Percentiles rank a stretch among this genome's conserved stretches.
These are phyloP conservation scores for Metschnikowia drakensbergensis DNA, from an alignment of 805 yeast genomes.

Conservation along the genomic window DNA sequence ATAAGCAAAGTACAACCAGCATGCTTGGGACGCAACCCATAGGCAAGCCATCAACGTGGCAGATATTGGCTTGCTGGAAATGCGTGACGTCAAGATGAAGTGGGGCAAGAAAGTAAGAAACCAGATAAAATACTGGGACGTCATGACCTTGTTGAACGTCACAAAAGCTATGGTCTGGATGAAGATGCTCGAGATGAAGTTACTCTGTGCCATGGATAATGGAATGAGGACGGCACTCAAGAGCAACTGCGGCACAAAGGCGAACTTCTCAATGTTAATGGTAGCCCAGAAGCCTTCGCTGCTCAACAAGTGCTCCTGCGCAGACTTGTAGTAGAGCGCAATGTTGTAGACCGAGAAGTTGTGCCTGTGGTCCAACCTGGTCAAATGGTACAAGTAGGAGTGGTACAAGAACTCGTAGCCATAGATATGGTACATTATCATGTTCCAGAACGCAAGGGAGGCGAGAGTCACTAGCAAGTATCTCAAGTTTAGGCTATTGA, in stretches of 20 bases:
- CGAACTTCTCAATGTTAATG: constrained; percentile 47
- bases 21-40: constrained; percentile 72
- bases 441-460: constrained; percentile 48
- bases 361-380: constrained; percentile 88
- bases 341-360: constrained; percentile 88
- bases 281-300: background rate
- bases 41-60: constrained; percentile 43
- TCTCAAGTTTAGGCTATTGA: constrained; percentile 32
- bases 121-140: constrained; percentile 97
- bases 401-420: constrained; percentile 74
- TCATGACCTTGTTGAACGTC: constrained; percentile 56
- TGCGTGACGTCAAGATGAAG: constrained; percentile 47
- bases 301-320: constrained; percentile 10
- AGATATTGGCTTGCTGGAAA: constrained; percentile 14
- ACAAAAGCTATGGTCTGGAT: constrained; percentile 44
- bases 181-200: constrained; percentile 34
- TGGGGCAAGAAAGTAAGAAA: constrained; percentile 82
- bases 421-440: constrained; percentile 61
- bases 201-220: constrained; percentile 28
- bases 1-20: constrained; percentile 80
- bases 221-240: constrained; percentile 62
- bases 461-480: constrained; percentile 32
- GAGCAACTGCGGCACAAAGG: constrained; percentile 79
- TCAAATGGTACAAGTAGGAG: constrained; percentile 78
- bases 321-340: constrained; percentile 60